phyloP scores from a whole-genome alignment of 192 early-diverging fungal genomes.

The Globomyces pollinis-pini region DNA sequence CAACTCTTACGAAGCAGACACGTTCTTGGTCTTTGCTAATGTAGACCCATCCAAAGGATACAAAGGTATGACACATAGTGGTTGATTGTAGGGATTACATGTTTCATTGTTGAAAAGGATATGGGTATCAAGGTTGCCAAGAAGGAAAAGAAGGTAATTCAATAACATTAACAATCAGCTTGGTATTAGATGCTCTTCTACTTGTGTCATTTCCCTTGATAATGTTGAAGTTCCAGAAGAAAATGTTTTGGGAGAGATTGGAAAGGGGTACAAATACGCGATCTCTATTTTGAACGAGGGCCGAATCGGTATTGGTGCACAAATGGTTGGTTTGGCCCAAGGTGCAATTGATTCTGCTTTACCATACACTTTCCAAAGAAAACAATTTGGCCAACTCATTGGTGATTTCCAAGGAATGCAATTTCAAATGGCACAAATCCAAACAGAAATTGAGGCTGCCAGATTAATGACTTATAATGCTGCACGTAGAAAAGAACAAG shows the following conservation, averaged over 20 bases:
- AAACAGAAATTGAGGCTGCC: conserved; percentile 93
- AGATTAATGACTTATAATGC: conserved; percentile 96
- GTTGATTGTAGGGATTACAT: no score
- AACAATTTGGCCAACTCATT: conserved; percentile 81
- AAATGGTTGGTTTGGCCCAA: conserved; percentile 95
- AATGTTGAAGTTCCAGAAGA: conserved; percentile 74
- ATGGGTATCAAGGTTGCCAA: conserved; percentile 88
- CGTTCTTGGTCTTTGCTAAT: conserved; percentile 98
- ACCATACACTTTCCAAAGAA: conserved; percentile 92
- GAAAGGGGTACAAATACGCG: conserved; percentile 97
- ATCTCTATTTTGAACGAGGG: conserved; percentile 98
- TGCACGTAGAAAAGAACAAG: conserved; percentile 87
- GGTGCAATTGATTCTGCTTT: conserved; percentile 81
- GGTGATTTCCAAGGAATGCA: conserved; percentile 87
- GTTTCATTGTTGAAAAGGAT: conserved; percentile 90
- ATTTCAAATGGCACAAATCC: conserved; percentile 73
- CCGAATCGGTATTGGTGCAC: conserved; percentile 96
- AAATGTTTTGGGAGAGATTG: conserved; percentile 87
- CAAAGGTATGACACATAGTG: no score
- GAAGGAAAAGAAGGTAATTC: conserved; percentile 95
- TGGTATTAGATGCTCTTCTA: conserved; percentile 93
- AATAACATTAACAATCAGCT: no score
- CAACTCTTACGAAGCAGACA: conserved; percentile 80
- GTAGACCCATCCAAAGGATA: conserved; percentile 87
- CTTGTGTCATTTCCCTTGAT: conserved; percentile 90